Conservation (phyloP, 2,329 filamentous ascomycete species). For the Alternaria sp. region DNA sequence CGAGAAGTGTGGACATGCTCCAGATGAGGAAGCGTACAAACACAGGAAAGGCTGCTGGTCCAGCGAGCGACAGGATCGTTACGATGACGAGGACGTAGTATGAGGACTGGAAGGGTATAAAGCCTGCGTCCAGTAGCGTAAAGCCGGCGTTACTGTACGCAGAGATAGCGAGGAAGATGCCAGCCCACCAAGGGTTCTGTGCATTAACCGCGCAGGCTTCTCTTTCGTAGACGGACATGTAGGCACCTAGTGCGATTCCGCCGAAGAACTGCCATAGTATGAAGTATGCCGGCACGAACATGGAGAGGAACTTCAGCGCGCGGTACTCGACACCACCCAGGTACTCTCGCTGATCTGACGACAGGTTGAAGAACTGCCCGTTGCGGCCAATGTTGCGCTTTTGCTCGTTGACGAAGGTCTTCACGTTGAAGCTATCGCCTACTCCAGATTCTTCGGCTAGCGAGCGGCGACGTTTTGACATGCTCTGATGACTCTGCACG, state of each 20-base stretch:
- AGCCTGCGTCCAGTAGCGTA: slow-evolving; percentile 27
- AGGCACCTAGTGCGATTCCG: slow-evolving; percentile 27
- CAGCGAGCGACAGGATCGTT: slow-evolving; percentile 26
- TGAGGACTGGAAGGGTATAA: slow-evolving; percentile 27
- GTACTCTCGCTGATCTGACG: slow-evolving; percentile 29
- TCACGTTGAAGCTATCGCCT: slow-evolving; percentile 24
- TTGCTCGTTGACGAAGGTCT: slow-evolving; percentile 29
- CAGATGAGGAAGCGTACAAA: slow-evolving; percentile 27
- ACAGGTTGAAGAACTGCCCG: slow-evolving; percentile 27
- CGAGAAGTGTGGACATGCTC: slow-evolving; percentile 23
- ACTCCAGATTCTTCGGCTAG: slow-evolving; percentile 20
- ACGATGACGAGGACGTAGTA: slow-evolving; percentile 26
- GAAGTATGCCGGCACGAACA: slow-evolving; percentile 25
- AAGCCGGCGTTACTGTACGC: slow-evolving; percentile 29
- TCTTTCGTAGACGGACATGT: slow-evolving; percentile 25
- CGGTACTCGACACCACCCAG: slow-evolving; percentile 30
- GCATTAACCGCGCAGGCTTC: slow-evolving; percentile 26
- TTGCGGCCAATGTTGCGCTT: slow-evolving; percentile 29
- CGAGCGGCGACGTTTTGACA: slow-evolving; percentile 22
- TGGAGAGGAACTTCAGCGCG: slow-evolving; percentile 26
- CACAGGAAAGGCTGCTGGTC: slow-evolving; percentile 25
- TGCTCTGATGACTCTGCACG: slow-evolving; percentile 19
- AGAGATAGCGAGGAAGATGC: slow-evolving; percentile 21
- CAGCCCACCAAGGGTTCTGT: slow-evolving; percentile 27
- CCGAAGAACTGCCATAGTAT: slow-evolving; percentile 28